Percentiles rank a stretch among this genome's conserved stretches.
Conservation (phyloP, 257 asterid species). For the Fraxinus excelsior region DNA sequence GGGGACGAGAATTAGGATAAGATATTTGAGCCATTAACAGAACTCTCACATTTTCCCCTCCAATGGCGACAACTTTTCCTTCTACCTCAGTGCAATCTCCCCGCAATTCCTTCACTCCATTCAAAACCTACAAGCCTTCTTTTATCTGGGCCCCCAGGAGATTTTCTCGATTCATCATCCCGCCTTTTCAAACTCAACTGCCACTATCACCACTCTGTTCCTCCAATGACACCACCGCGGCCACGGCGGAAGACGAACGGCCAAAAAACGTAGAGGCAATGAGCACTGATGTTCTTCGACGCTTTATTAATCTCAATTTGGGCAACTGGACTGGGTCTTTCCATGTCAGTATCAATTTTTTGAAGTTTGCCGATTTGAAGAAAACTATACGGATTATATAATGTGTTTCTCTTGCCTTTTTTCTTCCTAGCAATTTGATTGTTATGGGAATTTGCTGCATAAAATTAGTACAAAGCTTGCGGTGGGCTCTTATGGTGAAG, state of each 20-base stretch:
- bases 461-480: constrained; percentile 76
- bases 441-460: constrained; percentile 70
- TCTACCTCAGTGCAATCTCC: constrained; percentile 39
- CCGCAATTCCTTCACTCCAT: constrained; percentile 22
- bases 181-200: constrained; percentile 33
- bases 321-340: constrained; percentile 90
- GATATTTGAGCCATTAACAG: constrained; percentile 6
- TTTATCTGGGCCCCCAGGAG: constrained; percentile 20
- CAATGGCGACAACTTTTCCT: constrained; percentile 73
- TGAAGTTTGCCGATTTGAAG: background rate
- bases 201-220: constrained; percentile 43
- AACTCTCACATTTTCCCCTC: constrained; percentile 15
- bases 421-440: constrained; percentile 83
- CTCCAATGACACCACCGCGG: constrained; percentile 30
- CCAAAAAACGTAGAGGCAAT: constrained; percentile 36
- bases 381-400: background rate
- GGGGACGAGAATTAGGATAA: constrained; percentile 17
- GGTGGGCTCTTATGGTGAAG: constrained; percentile 87
- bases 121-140: constrained; percentile 22
- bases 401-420: constrained; percentile 11
- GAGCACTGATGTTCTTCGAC: constrained; percentile 59
- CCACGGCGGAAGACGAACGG: constrained; percentile 41
- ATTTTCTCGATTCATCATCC: constrained; percentile 20
- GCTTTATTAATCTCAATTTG: constrained; percentile 71
- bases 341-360: constrained; percentile 43